phyloP scores from a whole-genome alignment of 2,329 filamentous ascomycete species.

The Dactylonectria estremocensis region DNA sequence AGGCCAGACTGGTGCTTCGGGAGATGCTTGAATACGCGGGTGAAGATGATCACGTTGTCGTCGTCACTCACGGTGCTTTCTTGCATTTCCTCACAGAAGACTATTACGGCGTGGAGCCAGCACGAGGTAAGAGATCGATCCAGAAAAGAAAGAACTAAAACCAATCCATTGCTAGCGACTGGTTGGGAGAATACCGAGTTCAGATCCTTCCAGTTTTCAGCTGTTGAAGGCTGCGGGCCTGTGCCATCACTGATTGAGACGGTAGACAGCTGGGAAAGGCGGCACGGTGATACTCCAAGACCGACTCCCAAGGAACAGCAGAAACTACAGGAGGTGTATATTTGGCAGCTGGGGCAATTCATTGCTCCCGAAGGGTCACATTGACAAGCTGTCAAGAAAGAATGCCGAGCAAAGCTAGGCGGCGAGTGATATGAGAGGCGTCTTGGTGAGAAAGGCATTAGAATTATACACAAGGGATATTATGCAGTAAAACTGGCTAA shows the following conservation, averaged over 20 bases:
- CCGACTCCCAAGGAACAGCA: slow-evolving; percentile 20
- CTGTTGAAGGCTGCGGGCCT: neutral
- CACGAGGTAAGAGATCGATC: slow-evolving; percentile 2
- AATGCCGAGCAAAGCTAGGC: rapidly evolving
- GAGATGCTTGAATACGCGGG: slow-evolving; percentile 9
- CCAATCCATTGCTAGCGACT: slow-evolving; percentile 4
- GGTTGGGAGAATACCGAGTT: slow-evolving; percentile 24
- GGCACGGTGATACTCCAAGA: slow-evolving; percentile 2
- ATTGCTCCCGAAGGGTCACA: slow-evolving; percentile 9
- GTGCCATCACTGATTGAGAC: slow-evolving; percentile 18
- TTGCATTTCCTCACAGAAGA: slow-evolving; percentile 27
- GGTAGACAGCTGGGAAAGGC: slow-evolving; percentile 16
- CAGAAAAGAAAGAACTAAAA: too few relatives aligned
- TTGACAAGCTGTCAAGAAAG: rapidly evolving
- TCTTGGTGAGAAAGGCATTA: too few relatives aligned
- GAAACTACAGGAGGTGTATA: slow-evolving; percentile 1
- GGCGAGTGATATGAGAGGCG: too few relatives aligned
- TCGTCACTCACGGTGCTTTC: slow-evolving; percentile 29
- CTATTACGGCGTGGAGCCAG: slow-evolving; percentile 19
- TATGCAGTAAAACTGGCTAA: too few relatives aligned
- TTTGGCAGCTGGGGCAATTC: slow-evolving; percentile 10
- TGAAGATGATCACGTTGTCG: slow-evolving; percentile 17
- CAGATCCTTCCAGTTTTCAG: slow-evolving; percentile 16
- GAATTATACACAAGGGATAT: too few relatives aligned
- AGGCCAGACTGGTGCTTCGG: slow-evolving; percentile 12